Base-by-base conservation (phyloP, 495 filamentous ascomycete genomes). In the Penicillium robsamsonii region DNA sequence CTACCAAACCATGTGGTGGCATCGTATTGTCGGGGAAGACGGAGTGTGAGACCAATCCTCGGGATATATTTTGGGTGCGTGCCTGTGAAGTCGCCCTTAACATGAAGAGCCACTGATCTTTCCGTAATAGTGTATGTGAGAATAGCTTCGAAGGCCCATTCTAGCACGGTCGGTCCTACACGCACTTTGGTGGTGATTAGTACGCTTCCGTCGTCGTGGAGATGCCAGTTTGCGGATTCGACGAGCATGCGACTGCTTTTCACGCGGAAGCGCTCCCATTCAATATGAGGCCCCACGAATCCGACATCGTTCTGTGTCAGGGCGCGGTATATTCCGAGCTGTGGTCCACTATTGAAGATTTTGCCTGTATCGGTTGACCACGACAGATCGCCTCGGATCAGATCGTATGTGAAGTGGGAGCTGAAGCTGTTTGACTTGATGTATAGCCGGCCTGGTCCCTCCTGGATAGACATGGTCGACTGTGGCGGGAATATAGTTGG, bases 231-330 rank as follows among this genome's bases (percentile, higher is more conserved):
- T 0, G 79, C 64, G n/a, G 71, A 66, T 12, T 72, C 65, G n/a
- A 79, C 67, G 42, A 78, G 74, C 40, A 70, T 66, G 42, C 75
- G 77, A 22, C 46, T 51, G 48, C 58, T 56, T 12, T 43, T 44
- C 12, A 79, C 77, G 24, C 80, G 75, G 25, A 27, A 27, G 6
- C 25, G 25, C 25, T 27, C 25, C 25, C 25, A 27, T 7, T 27
- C 25, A 27, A 27, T 27, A 27, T 27, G 25, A 7, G 25, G 25
- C 25, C 25, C 25, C 25, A 5, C 25, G 4, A 27, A 27, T 27
- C 25, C 25, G 0, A 27, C 20, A 61, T 88, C 85, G 63, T 87
- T 87, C 66, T 87, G 79, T 1, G 85, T 87, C 50, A 62, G 42
- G 15, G 66, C 60, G 22, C 66, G 63, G 48, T 62, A 64, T 29